Evolutionary conservation across 2,329 filamentous ascomycete genomes (phyloP).

Genomic region (Alternaria burnsii): DNA sequence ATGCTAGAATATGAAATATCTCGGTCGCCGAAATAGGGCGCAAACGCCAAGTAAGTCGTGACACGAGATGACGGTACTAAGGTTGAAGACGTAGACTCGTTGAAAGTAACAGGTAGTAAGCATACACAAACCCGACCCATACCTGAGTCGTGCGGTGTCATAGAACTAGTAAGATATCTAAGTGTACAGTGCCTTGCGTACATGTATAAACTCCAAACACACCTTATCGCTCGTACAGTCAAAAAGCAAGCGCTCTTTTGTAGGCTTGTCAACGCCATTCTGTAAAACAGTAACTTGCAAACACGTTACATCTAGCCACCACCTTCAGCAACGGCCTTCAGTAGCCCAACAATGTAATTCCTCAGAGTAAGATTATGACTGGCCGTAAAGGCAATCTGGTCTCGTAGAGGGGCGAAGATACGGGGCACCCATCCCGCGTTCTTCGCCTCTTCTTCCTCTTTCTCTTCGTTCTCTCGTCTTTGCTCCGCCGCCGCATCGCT

Average conservation of each 20-base stretch:
- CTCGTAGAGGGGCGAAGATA: slow-evolving; percentile 71
- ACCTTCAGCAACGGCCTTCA: slow-evolving; percentile 49
- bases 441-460: slow-evolving; percentile 60
- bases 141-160: background rate
- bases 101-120: background rate
- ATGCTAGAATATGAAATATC: background rate
- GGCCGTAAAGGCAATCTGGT: slow-evolving; percentile 73
- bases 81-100: background rate
- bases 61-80: background rate
- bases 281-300: background rate
- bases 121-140: background rate
- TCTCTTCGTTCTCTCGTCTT: slow-evolving; percentile 40
- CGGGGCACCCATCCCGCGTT: slow-evolving; percentile 70
- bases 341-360: slow-evolving; percentile 49
- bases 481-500: slow-evolving; percentile 44
- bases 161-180: background rate
- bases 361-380: slow-evolving; percentile 66
- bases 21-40: background rate
- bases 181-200: background rate
- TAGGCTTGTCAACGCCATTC: background rate
- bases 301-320: slow-evolving; percentile 28
- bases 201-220: slow-evolving; percentile 7
- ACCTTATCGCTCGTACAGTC: slow-evolving; percentile 2
- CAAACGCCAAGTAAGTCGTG: background rate
- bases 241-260: background rate